Base-by-base conservation (phyloP, 2,329 filamentous ascomycete species). In the Microsporum ferrugineum region DNA sequence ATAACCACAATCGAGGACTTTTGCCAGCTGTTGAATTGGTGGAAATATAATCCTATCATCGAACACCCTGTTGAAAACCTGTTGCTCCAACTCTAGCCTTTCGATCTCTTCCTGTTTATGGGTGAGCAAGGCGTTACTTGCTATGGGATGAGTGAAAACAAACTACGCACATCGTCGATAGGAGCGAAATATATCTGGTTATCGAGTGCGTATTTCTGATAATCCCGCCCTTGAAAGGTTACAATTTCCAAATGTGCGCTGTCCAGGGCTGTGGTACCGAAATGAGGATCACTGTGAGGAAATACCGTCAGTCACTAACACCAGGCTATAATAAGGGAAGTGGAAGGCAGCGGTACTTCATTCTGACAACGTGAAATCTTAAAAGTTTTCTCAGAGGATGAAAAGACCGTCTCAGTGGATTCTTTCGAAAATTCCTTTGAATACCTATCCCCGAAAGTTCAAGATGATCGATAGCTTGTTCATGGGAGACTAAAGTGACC, bases 1-100 rank as follows among this genome's bases (percentile, higher is more conserved):
- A 71, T 84, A 88, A 0, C 88, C 88, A 66, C 86, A 89, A 62
- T 91, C 88, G 33, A 91, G 77, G 47, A 90, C 80, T 67, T 80
- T 81, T 66, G 76, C 75, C 29, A 82, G 80, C 33, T 78, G 75
- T 51, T 71, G 73, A 57, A 89, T 75, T 4, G 85, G 85, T n/a
- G 87, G 86, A 63, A 90, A 88, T 67, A 90, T 81, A 31, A 88
- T 76, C 65, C 84, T 80, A 62, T 81, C 76, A 65, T 89, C 85
- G 69, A 90, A 89, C 59, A 87, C 76, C 65, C 75, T 79, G 63
- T 77, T 79, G 65, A 89, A 80, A 23, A 88, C 79, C 49, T 76
- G 74, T 70, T 90, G 85, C 72, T 86, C 80, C 61, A 82, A 73
- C 60, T 84, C 81, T 62, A 88, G 78, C 59, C 86, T 81, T 64